phyloP scores from a whole-genome alignment of 2,329 filamentous ascomycete genomes.

The Penicillium expansum region DNA sequence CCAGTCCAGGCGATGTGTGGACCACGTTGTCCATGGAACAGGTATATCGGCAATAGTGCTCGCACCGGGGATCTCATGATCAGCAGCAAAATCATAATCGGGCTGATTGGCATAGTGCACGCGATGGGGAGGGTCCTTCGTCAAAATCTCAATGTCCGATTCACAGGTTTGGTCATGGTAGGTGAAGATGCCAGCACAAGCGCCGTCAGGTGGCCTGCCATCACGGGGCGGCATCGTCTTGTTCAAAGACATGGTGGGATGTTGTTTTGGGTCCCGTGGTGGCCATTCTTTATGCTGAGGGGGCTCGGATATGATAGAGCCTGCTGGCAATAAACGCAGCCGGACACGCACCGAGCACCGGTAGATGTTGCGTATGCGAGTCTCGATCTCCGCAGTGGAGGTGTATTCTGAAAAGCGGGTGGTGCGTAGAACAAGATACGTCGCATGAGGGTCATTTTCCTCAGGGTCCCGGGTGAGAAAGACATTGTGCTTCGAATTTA shows the following conservation, averaged over 20 bases:
- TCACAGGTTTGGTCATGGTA: constrained; percentile 49
- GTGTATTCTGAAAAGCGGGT: constrained; percentile 44
- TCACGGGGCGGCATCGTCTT: neutral
- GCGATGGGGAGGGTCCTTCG: constrained; percentile 43
- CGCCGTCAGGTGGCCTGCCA: constrained; percentile 42
- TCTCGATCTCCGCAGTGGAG: constrained; percentile 51
- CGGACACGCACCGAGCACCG: constrained; percentile 50
- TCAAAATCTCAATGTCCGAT: constrained; percentile 55
- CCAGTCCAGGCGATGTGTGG: constrained; percentile 45
- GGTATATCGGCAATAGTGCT: constrained; percentile 30
- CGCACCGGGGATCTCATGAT: constrained; percentile 35
- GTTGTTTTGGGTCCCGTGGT: constrained; percentile 3
- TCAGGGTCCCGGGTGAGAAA: constrained; percentile 40
- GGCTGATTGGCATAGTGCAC: constrained; percentile 47
- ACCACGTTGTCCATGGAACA: constrained; percentile 41
- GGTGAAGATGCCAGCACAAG: constrained; percentile 53
- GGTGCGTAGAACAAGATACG: constrained; percentile 50
- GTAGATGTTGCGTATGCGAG: constrained; percentile 43
- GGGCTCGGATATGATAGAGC: constrained; percentile 13
- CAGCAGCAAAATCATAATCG: constrained; percentile 38
- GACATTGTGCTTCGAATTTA: constrained; percentile 49
- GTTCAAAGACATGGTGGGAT: neutral
- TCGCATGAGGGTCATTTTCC: constrained; percentile 25
- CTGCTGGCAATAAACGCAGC: constrained; percentile 41
- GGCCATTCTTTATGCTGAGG: constrained; percentile 3